These are phyloP conservation scores for Hansenula sp. DNA, from an alignment of 1,139 yeast species.

Conservation along the genomic window DNA sequence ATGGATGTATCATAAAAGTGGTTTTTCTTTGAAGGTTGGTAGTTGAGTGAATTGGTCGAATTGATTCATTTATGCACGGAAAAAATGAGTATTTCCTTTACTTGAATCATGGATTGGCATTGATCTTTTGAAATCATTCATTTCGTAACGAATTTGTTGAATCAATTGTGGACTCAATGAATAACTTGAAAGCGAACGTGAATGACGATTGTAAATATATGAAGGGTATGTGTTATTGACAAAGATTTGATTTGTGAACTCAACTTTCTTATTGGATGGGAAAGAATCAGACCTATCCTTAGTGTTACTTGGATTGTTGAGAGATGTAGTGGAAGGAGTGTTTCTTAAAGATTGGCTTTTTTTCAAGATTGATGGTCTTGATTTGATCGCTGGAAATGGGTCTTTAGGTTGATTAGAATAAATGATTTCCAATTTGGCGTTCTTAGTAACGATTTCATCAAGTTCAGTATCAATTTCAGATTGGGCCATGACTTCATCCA, in stretches of 20 bases:
- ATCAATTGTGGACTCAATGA: conserved; percentile 22
- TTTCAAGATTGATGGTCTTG: conserved; percentile 13
- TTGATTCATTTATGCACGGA: conserved; percentile 7
- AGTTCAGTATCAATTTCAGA: neutral
- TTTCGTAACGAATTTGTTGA: conserved; percentile 24
- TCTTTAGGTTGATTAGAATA: conserved; percentile 12
- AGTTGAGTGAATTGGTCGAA: neutral
- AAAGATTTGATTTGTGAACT: conserved; percentile 21
- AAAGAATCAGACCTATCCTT: neutral
- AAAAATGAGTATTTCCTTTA: conserved; percentile 23
- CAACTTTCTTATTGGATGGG: conserved; percentile 12
- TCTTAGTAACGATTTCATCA: neutral
- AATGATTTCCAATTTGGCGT: conserved; percentile 7
- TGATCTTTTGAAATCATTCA: conserved; percentile 24
- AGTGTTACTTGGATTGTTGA: too few species aligned
- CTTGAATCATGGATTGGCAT: conserved; percentile 26
- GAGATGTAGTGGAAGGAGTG: too few species aligned
- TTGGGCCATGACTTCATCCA: neutral
- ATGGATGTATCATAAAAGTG: neutral
- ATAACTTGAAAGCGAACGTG: conserved; percentile 17
- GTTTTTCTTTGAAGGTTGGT: neutral
- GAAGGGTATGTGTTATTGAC: conserved; percentile 24
- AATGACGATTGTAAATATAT: conserved; percentile 23
- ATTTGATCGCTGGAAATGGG: conserved; percentile 7
- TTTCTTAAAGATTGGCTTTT: conserved; percentile 1